Base-by-base conservation (phyloP, 805 yeast species). In the Candida boleticola region DNA sequence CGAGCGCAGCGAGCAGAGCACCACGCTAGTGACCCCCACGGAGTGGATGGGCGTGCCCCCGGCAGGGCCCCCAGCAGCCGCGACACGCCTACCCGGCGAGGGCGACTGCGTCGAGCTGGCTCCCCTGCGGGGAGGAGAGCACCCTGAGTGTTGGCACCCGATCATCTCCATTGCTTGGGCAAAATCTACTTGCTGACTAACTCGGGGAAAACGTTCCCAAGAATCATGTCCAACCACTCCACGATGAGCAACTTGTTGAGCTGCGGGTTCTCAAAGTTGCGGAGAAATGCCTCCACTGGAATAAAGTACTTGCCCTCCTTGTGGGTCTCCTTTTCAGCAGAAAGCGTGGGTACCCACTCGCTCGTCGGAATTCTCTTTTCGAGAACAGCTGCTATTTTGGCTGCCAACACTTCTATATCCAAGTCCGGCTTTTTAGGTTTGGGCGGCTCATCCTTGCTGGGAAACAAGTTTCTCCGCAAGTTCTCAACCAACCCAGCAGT, bases 201-300 rank as follows among this genome's bases (percentile, higher is more conserved):
- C 40, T 59, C 63, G 1, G 66, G 65, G 40, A 58, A 63, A 27
- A 59, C 23, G 23, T 43, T 37, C 23, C 43, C 48, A 20, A 57
- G 37, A 13, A 61, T 19, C 27, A 51, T 45, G 45, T 63, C 68
- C 7, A 63, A 25, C 9, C 55, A 21, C 18, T 52, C 44, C 17
- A 59, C 38, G 2, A 55, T 44, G 2, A 61, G 45, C 17, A 61
- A 45, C 42, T 41, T 39, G 50, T 63, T 63, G 37, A 55, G 34
- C 5, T 44, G 47, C 30, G 53, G 49, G 3, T 39, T 13, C 11
- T 46, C 46, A 23, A 23, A 23, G 27, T 23, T 7, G 7, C 27
- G 7, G 27, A 23, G 27, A 11, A 23, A 11, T 11, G 27, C 27
- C 27, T 7, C 7, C 11, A 11, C 11, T 23, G 7, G 27, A 7